These are phyloP conservation scores for Thelephora ganbajun DNA, from an alignment of 768 basidiomycete species.

Conservation along the genomic window DNA sequence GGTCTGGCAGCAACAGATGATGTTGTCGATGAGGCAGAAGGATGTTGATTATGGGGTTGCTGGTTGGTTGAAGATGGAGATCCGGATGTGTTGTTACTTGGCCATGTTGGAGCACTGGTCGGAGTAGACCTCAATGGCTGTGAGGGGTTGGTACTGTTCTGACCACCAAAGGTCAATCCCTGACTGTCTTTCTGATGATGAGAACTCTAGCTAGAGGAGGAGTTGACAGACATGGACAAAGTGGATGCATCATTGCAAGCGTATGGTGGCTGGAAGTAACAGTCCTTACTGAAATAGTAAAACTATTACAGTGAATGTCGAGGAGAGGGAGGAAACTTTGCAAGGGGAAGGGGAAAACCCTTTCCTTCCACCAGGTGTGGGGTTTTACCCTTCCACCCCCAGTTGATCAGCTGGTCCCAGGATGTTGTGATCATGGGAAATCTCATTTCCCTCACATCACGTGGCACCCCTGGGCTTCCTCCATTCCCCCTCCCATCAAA, in stretches of 20 bases:
- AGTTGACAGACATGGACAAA: slow-evolving; percentile 69
- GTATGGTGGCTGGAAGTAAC: slow-evolving; percentile 69
- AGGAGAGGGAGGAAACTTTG: no score
- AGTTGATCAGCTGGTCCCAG: no score
- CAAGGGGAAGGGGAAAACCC: no score
- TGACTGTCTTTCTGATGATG: slow-evolving; percentile 65
- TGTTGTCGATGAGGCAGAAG: slow-evolving; percentile 33
- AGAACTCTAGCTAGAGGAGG: slow-evolving; percentile 30
- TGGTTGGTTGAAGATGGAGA: slow-evolving; percentile 14
- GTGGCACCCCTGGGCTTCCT: no score
- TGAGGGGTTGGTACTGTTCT: slow-evolving; percentile 14
- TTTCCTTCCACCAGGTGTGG: no score
- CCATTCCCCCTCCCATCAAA: no score
- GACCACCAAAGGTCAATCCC: slow-evolving; percentile 31
- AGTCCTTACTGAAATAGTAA: no score
- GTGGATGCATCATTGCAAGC: slow-evolving; percentile 67
- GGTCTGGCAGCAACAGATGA: slow-evolving; percentile 18
- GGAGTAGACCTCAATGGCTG: slow-evolving; percentile 11
- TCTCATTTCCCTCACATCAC: no score
- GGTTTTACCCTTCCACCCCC: no score
- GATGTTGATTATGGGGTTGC: slow-evolving; percentile 31
- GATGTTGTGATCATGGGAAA: no score
- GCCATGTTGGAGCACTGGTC: slow-evolving; percentile 10
- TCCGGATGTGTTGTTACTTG: slow-evolving; percentile 6
- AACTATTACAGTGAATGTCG: no score